Percentiles rank a stretch among this genome's conserved stretches.
These are phyloP conservation scores for Onygenales sp. DNA, from an alignment of 2,329 filamentous ascomycete species.

Conservation along the genomic window DNA sequence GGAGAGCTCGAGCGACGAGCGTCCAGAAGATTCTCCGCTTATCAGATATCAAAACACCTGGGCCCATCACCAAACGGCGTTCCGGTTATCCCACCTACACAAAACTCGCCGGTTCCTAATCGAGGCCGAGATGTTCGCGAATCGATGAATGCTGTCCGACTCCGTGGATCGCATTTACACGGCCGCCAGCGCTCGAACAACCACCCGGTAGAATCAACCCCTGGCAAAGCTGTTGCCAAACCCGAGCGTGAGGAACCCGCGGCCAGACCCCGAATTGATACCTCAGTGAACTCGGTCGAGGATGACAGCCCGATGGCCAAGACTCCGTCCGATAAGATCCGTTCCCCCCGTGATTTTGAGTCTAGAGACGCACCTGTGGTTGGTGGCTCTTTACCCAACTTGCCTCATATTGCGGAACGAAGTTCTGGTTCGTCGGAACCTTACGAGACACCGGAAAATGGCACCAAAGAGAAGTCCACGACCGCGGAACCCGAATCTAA, in stretches of 20 bases:
- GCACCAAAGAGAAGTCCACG: slow-evolving; percentile 21
- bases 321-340: slow-evolving; percentile 58
- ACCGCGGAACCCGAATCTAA: background rate
- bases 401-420: slow-evolving; percentile 31
- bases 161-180: slow-evolving; percentile 24
- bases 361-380: slow-evolving; percentile 27
- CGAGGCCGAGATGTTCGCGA: slow-evolving; percentile 70
- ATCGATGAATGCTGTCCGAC: slow-evolving; percentile 59
- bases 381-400: slow-evolving; percentile 53
- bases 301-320: slow-evolving; percentile 42
- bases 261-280: slow-evolving; percentile 26
- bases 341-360: slow-evolving; percentile 27
- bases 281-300: slow-evolving; percentile 11
- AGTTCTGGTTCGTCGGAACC: slow-evolving; percentile 13
- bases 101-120: slow-evolving; percentile 74
- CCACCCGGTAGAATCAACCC: slow-evolving; percentile 49
- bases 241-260: slow-evolving; percentile 17
- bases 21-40: slow-evolving; percentile 87
- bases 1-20: slow-evolving; percentile 88
- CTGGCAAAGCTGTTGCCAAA: slow-evolving; percentile 41
- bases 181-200: slow-evolving; percentile 43
- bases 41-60: slow-evolving; percentile 91
- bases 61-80: slow-evolving; percentile 73
- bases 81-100: slow-evolving; percentile 68
- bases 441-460: background rate